A percentile compares a stretch with the other conserved stretches of the same genome.
These are phyloP conservation scores for Mucor saturninus DNA, from an alignment of 371 early-diverging fungal species.

Conservation along the genomic window DNA sequence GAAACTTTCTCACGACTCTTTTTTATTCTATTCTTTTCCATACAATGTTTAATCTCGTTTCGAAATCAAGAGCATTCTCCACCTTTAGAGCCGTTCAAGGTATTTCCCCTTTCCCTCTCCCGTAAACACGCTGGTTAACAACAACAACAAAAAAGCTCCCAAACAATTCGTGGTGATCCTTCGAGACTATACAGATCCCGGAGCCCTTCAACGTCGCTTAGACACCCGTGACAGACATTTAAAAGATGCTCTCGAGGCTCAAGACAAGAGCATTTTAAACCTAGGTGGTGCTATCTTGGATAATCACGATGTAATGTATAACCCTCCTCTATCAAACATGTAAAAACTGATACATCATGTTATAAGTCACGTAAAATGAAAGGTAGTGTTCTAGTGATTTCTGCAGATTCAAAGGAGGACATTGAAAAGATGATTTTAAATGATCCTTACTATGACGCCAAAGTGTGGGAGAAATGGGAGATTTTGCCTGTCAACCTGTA, in stretches of 20 bases:
- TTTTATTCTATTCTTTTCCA: too few relatives aligned
- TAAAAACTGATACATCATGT: background rate
- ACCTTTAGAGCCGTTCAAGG: background rate
- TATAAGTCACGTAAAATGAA: slow-evolving; percentile 53
- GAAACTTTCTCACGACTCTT: too few relatives aligned
- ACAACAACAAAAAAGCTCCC: background rate
- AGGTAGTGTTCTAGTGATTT: slow-evolving; percentile 57
- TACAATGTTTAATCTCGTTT: too few relatives aligned
- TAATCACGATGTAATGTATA: slow-evolving; percentile 36
- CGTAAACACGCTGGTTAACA: too few relatives aligned
- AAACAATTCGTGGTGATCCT: slow-evolving; percentile 59
- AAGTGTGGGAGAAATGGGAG: slow-evolving; percentile 65
- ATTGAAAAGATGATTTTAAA: slow-evolving; percentile 40
- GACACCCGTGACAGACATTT: slow-evolving; percentile 55
- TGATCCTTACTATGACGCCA: slow-evolving; percentile 60
- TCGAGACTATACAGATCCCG: slow-evolving; percentile 54
- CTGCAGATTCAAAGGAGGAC: slow-evolving; percentile 51
- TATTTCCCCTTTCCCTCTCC: too few relatives aligned
- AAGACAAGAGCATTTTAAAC: slow-evolving; percentile 35
- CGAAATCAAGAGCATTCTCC: too few relatives aligned
- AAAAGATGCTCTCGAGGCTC: slow-evolving; percentile 30
- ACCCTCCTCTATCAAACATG: too few relatives aligned
- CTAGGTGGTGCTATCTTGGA: slow-evolving; percentile 63
- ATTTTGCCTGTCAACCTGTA: slow-evolving; percentile 37
- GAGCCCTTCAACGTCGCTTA: slow-evolving; percentile 52